Base-by-base conservation (phyloP, 225 moss, liverwort and hornwort species). In the Thuidium tamariscinum region DNA sequence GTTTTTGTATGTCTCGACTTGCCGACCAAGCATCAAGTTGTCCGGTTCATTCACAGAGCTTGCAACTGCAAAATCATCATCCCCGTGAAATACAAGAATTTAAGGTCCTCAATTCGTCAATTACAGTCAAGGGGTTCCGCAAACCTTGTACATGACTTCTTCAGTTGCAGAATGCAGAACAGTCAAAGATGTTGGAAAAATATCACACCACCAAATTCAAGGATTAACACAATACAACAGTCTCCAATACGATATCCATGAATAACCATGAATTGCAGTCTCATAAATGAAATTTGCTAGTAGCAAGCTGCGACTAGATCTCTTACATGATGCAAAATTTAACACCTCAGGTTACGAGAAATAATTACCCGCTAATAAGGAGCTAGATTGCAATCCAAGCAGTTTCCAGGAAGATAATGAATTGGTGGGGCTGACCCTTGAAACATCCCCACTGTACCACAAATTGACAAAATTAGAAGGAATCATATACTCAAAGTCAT, bases 41-140 rank as follows among this genome's bases (percentile, higher is more conserved):
- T 94, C 95, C 52, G 96, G 95, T 87, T 88, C 93, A 74, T 89
- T 91, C 26, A 93, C 92, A 64, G 97, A 95, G 91, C 95, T 97
- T 90, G 88, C 86, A 90, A 92, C 92, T 92, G 89, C 72, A 90
- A 60, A 88, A 88, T 37, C 76, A 88, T 81, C 80, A 81, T 55
- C 22, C 79, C 74, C 70, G 36, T 15, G 69, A 64, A 78, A 67
- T 37, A 80, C 34, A 77, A 51, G 71, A 48, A 59, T 48, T 51
- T 77, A 54, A 81, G 52, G 39, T 46, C 59, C 44, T 86, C 56
- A 46, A 15, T 81, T n/a, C 25, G 30, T 76, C 57, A 79, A 18
- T 59, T 54, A 82, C 62, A 63, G 37, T 74, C 41, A 25, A 25
- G n/a, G 56, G 54, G 82, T 32, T 74, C 39, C 19, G 39, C 56